These are phyloP conservation scores for Lindgomyces ingoldianus DNA, from an alignment of 495 filamentous ascomycete species.

Conservation along the genomic window DNA sequence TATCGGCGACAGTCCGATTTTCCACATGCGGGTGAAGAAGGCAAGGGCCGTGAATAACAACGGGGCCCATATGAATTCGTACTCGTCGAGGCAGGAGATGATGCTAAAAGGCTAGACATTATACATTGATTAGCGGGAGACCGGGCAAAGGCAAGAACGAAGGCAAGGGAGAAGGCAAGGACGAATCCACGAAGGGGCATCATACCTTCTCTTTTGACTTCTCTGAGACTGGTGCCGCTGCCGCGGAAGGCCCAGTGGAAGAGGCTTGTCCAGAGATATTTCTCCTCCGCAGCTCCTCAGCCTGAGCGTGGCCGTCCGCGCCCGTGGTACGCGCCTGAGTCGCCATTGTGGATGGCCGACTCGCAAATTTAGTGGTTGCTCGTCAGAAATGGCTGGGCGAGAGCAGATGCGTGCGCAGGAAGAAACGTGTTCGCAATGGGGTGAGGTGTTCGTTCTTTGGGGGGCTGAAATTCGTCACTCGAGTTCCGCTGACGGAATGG, in stretches of 20 bases:
- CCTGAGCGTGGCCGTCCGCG: constrained; percentile 54
- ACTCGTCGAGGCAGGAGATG: constrained; percentile 68
- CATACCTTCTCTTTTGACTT: constrained; percentile 67
- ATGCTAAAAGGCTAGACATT: constrained; percentile 48
- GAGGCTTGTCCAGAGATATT: constrained; percentile 61
- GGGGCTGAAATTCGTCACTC: constrained; percentile 20
- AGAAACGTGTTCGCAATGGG: background rate
- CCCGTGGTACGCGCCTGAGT: constrained; percentile 57
- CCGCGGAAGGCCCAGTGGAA: constrained; percentile 39
- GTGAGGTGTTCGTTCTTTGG: background rate
- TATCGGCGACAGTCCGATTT: constrained; percentile 91
- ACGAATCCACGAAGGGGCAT: background rate
- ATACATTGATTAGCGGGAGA: constrained; percentile 11
- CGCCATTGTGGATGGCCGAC: constrained; percentile 36
- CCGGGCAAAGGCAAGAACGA: no score
- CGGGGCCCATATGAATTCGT: constrained; percentile 86
- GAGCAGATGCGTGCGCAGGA: background rate
- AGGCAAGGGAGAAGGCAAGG: no score
- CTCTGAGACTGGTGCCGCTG: constrained; percentile 54
- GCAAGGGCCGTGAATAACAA: constrained; percentile 83
- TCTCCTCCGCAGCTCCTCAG: constrained; percentile 69
- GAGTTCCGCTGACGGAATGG: background rate
- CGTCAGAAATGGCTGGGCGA: background rate
- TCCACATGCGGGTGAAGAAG: constrained; percentile 93
- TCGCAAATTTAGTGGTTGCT: background rate